Conservation (phyloP, 148 eudicot genomes). For the Cornus kousa region DNA sequence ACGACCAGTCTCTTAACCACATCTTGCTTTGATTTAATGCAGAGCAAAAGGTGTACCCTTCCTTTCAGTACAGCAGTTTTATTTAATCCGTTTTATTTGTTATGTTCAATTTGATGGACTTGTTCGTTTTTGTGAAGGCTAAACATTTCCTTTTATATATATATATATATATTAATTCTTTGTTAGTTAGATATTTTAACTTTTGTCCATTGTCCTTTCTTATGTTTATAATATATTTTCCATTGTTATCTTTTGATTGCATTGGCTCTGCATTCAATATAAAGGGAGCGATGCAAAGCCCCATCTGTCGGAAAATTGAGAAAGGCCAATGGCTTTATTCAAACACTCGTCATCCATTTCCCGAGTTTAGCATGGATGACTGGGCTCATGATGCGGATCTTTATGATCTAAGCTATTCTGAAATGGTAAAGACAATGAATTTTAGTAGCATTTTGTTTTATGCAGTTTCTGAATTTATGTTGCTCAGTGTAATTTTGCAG, state of each 20-base stretch:
- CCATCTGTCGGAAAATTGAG: slow-evolving; percentile 94
- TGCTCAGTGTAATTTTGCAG: background rate
- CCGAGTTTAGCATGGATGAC: slow-evolving; percentile 72
- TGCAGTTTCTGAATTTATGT: background rate
- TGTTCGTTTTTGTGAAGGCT: too few species aligned
- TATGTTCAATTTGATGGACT: too few species aligned
- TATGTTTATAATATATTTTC: background rate
- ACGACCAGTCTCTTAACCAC: too few species aligned
- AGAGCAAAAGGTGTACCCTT: too few species aligned
- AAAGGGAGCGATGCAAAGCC: slow-evolving; percentile 97
- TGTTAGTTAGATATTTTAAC: background rate
- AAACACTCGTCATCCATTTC: slow-evolving; percentile 62
- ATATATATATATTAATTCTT: background rate
- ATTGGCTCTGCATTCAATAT: slow-evolving; percentile 95
- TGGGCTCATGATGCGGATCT: slow-evolving; percentile 90
- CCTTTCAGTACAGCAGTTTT: too few species aligned
- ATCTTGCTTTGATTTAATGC: too few species aligned
- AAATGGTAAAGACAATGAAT: slow-evolving; percentile 51
- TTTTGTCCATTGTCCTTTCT: background rate
- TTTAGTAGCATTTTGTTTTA: too few species aligned
- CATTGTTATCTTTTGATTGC: slow-evolving; percentile 64
- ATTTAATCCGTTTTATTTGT: too few species aligned
- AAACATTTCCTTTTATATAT: too few species aligned
- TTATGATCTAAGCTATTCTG: slow-evolving; percentile 80
- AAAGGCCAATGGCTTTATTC: slow-evolving; percentile 98